phyloP scores from a whole-genome alignment of 2,329 filamentous ascomycete species.

The Aureobasidium namibiae region DNA sequence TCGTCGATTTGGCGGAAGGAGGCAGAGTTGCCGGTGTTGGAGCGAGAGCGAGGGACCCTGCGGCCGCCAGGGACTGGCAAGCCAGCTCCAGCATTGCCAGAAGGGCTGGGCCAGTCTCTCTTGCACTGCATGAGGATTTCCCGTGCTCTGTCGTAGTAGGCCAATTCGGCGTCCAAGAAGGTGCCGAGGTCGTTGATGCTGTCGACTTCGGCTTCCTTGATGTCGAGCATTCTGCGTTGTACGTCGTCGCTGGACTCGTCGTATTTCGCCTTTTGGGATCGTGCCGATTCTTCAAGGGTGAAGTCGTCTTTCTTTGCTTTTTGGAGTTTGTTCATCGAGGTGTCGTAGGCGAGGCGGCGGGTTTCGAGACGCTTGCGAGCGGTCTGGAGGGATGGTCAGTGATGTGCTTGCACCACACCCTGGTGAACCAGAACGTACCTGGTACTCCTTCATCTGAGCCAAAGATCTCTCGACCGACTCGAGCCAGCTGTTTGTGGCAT shows the following conservation, averaged over 20 bases:
- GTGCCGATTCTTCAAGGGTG: constrained; percentile 83
- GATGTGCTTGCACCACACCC: not conserved
- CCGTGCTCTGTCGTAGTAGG: constrained; percentile 82
- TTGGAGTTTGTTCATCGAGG: constrained; percentile 80
- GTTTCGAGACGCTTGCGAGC: constrained; percentile 91
- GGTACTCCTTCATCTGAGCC: constrained; percentile 95
- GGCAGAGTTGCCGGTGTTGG: constrained; percentile 57
- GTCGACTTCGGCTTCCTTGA: constrained; percentile 84
- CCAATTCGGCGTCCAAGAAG: constrained; percentile 82
- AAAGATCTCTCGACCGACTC: constrained; percentile 85
- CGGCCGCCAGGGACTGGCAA: not conserved
- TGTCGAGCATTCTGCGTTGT: constrained; percentile 85
- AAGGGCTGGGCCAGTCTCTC: constrained; percentile 53
- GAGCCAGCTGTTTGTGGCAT: constrained; percentile 76
- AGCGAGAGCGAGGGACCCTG: constrained; percentile 47
- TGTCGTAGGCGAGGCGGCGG: constrained; percentile 82
- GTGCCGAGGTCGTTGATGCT: constrained; percentile 68
- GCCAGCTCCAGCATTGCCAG: not conserved
- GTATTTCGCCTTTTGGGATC: constrained; percentile 87
- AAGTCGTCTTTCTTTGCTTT: constrained; percentile 93
- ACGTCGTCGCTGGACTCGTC: constrained; percentile 94
- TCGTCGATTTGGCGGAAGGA: constrained; percentile 49
- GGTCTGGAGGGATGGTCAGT: constrained; percentile 37
- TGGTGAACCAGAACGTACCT: constrained; percentile 50
- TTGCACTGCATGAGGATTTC: constrained; percentile 69